Evolutionary conservation across 257 asterid genomes (phyloP), one percentile per base, ranked within the genome.

Genomic region (Parsonsia alboflavescens): DNA sequence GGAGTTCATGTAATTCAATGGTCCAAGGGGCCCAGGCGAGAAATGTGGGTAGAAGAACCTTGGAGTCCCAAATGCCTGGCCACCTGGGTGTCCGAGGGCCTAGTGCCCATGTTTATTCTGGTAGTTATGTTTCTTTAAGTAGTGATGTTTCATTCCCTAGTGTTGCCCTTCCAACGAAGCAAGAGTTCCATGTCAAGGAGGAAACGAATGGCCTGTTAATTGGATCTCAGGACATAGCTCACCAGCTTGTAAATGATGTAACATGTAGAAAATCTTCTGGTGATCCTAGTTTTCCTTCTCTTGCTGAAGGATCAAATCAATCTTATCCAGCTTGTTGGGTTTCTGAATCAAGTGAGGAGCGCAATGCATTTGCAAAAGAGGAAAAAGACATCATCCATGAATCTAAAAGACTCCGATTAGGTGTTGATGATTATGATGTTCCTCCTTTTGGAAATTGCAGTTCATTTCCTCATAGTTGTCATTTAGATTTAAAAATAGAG

Each of bases 381-480:
- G 91, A 85, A 74, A 74, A 53, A 62, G 76, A 81, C 52, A 77
- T 57, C 36, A 5, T 41, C 50, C 75, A 75, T 68, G 86, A 82
- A 48, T 74, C 86, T 70, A 79, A 77, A 66, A 81, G 84, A 70
- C 46, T 77, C 64, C 68, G 57, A 73, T 68, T 62, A 62, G 75
- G 80, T 80, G 71, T 56, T 78, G 73, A 74, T 74, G 79, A 76
- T 73, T 71, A 64, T 56, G 84, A 68, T 46, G 77, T 78, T 30
- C 30, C 77, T 65, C 56, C 81, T 58, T 56, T 71, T 54, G 76
- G 73, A 73, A 82, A 67, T 52, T 72, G 77, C 72, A 72, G 61
- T 69, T 42, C 73, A 70, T 78, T 68, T 81, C 77, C 81, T 80
- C 82, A 59, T 75, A 82, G 79, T 67, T 68, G 56, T 54, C 65